These are phyloP conservation scores for Dionaea muscipula DNA, from an alignment of 179 eudicot species.

Conservation along the genomic window DNA sequence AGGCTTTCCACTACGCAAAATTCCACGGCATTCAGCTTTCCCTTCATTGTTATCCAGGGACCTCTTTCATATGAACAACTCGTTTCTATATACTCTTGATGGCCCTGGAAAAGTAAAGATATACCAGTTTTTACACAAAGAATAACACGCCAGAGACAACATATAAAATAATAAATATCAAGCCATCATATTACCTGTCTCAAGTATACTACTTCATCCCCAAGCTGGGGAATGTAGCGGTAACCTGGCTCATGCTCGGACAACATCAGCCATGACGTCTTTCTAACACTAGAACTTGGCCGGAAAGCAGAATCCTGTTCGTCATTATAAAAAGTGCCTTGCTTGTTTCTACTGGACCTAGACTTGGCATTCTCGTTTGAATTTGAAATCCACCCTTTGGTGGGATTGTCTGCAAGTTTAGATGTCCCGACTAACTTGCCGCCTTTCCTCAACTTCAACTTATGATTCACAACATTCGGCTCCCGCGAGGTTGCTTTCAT, in stretches of 20 bases:
- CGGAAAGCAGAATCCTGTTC: conserved; percentile 30
- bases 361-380: conserved; percentile 21
- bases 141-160: too few species aligned
- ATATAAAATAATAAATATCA: not conserved
- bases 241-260: conserved; percentile 61
- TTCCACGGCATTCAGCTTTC: conserved; percentile 57
- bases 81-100: conserved; percentile 48
- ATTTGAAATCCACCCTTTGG: conserved; percentile 28
- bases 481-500: conserved; percentile 37
- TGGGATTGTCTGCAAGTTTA: conserved; percentile 15
- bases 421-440: conserved; percentile 32
- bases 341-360: conserved; percentile 50
- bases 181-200: conserved; percentile 50
- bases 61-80: conserved; percentile 28
- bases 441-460: conserved; percentile 23
- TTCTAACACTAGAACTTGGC: conserved; percentile 26
- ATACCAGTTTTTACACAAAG: conserved; percentile 7
- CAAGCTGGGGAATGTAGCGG: conserved; percentile 74
- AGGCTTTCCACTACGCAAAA: conserved; percentile 49
- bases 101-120: conserved; percentile 44
- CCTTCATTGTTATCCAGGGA: conserved; percentile 59
- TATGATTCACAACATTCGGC: conserved; percentile 14
- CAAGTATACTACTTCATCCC: conserved; percentile 74
- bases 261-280: conserved; percentile 73
- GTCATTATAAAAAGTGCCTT: conserved; percentile 25